phyloP scores from a whole-genome alignment of 208 protist genomes.

The Acanthamoeba triangularis region DNA sequence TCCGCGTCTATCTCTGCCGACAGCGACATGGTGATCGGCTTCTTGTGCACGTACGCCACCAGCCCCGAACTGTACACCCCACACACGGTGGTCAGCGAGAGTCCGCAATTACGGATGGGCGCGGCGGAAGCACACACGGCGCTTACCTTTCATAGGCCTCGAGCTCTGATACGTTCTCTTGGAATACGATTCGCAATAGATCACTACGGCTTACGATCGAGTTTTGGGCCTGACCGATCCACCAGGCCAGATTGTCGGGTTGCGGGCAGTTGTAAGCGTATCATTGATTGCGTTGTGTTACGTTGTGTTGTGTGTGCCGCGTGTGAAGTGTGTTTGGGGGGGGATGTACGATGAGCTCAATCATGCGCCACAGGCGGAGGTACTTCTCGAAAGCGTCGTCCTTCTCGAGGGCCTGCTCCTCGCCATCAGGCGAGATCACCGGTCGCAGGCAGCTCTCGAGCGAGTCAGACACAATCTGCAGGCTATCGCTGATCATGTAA shows the following conservation, averaged over 20 bases:
- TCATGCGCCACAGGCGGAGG: slow-evolving; percentile 59
- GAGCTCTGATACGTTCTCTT: slow-evolving; percentile 52
- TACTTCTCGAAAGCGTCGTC: slow-evolving; percentile 53
- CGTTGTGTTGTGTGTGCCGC: no score
- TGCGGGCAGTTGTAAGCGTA: background rate
- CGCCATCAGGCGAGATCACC: background rate
- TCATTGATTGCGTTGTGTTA: background rate
- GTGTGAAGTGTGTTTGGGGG: no score
- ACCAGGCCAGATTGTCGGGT: background rate
- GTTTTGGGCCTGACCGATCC: background rate
- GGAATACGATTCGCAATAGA: slow-evolving; percentile 39
- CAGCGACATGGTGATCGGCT: background rate
- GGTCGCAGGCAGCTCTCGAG: slow-evolving; percentile 45
- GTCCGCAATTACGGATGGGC: no score
- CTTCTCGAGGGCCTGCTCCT: slow-evolving; percentile 35
- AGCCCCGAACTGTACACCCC: background rate
- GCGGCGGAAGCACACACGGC: no score
- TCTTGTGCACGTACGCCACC: slow-evolving; percentile 54
- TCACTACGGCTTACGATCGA: slow-evolving; percentile 33
- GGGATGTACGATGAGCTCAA: background rate
- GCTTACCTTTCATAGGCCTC: slow-evolving; percentile 44
- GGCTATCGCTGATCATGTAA: slow-evolving; percentile 60
- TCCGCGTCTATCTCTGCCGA: background rate
- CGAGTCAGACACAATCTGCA: slow-evolving; percentile 9
- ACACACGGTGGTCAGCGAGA: no score